Base-by-base conservation (phyloP, 805 yeast genomes). In the Saturnispora dispora region DNA sequence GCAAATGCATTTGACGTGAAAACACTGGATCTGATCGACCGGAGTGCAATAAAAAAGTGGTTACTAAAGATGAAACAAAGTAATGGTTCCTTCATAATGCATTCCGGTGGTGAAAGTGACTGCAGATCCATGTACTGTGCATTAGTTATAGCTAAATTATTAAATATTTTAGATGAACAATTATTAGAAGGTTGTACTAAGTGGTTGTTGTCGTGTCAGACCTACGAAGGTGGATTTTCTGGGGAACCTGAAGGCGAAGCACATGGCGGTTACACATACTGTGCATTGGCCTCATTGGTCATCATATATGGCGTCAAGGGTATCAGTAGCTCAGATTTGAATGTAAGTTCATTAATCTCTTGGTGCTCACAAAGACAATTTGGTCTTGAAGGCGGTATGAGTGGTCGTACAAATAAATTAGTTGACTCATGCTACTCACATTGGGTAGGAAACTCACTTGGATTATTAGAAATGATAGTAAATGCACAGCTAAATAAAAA, bases 371-470 rank as follows among this genome's bases (percentile, higher is more conserved):
- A 75, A 22, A 76, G 95, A 40, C 99, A 93, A 64, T 71, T 74
- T 51, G 67, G 67, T 18, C 64, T 79, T n/a, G 96, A 88, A 62
- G 95, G 91, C 11, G 97, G 98, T 0, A 76, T 91, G 45, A 75
- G 82, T 11, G 99, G 99, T 0, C 76, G 99, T 50, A 79, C 95
- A 0, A 91, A 91, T 64, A 93, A 93, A 63, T 73, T 93, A 32
- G 98, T 93, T 1, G 99, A 93, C 64, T 96, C 96, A 0, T 93
- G 99, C 66, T 93, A 93, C 64, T 81, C 91, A 62, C 91, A 85
- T 65, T 93, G 99, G 99, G 84, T 89, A 2, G 98, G 98, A 1
- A 95, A 88, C 0, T 64, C 83, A 37, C 71, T 76, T 55, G 80
- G 87, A 0, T 65, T 88, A 35, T 53, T 88, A 4, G 93, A 86